Conservation (phyloP, 352 stramenopile genomes). For the Globisporangium carolinianum region DNA sequence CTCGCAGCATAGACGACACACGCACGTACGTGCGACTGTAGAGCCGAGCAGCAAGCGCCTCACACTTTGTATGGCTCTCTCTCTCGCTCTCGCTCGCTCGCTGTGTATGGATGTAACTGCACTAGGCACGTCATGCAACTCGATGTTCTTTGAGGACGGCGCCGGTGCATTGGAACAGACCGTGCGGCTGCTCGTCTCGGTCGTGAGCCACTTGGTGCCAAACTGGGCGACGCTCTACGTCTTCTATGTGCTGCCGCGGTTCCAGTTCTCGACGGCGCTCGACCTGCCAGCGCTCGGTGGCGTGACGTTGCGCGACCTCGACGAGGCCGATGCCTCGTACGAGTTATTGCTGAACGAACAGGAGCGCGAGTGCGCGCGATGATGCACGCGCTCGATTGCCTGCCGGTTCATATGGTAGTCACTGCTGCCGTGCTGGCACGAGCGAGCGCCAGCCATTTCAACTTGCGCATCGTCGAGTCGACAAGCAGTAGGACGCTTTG, state of each 20-base stretch:
- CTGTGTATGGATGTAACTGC: not conserved
- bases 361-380: slow-evolving; percentile 8
- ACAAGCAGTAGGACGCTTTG: no score
- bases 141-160: slow-evolving; percentile 68
- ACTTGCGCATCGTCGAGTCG: no score
- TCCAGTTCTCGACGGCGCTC: slow-evolving; percentile 52
- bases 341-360: slow-evolving; percentile 22
- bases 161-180: slow-evolving; percentile 48
- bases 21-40: not conserved
- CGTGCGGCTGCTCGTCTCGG: slow-evolving; percentile 37
- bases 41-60: no score
- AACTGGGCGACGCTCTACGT: slow-evolving; percentile 69
- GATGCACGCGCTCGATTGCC: not conserved
- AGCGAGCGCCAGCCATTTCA: no score
- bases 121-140: slow-evolving; percentile 33
- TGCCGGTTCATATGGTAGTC: no score
- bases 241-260: slow-evolving; percentile 59
- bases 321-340: slow-evolving; percentile 16
- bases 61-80: no score
- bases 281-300: slow-evolving; percentile 46
- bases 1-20: slow-evolving; percentile 5
- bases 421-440: no score
- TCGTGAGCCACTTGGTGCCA: slow-evolving; percentile 46
- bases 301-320: slow-evolving; percentile 1
- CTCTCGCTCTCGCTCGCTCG: not conserved